Evolutionary conservation across 164 flowering plant genomes (phyloP).

Genomic region (Nymphaea colorata): DNA sequence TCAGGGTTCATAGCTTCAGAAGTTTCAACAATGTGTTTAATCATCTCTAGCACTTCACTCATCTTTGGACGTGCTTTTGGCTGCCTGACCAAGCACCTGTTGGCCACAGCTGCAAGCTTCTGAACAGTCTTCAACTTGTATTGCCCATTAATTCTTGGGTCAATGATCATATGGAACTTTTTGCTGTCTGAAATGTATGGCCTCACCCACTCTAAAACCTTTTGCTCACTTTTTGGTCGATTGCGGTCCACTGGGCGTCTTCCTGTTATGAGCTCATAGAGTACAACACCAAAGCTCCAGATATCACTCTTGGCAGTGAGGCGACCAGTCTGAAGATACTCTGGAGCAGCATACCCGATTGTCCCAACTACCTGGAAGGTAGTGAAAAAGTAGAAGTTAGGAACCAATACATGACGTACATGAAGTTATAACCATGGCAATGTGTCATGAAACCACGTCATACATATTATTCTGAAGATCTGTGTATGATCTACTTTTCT

Average conservation of each 20-base stretch:
- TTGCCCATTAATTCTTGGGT: conserved; percentile 60
- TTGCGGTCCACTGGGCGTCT: conserved; percentile 62
- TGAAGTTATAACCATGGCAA: too few species aligned
- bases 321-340: conserved; percentile 74
- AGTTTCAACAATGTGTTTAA: conserved; percentile 32
- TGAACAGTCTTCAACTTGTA: conserved; percentile 42
- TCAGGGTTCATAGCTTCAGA: conserved; percentile 23
- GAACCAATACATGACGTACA: background rate
- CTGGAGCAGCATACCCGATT: conserved; percentile 95
- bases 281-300: conserved; percentile 83
- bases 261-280: conserved; percentile 86
- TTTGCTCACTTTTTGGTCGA: conserved; percentile 70
- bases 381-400: background rate
- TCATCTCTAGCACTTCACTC: conserved; percentile 70
- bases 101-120: conserved; percentile 64
- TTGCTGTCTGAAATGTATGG: conserved; percentile 48
- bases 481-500: too few species aligned
- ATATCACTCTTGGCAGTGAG: conserved; percentile 78
- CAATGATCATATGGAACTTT: conserved; percentile 55
- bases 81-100: conserved; percentile 50
- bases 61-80: conserved; percentile 65
- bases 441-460: conserved; percentile 3
- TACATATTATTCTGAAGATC: too few species aligned
- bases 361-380: conserved; percentile 73
- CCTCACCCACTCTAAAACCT: conserved; percentile 72